Evolutionary conservation across 805 yeast species (phyloP).

Genomic region (Saccharomycopsis babjevae): DNA sequence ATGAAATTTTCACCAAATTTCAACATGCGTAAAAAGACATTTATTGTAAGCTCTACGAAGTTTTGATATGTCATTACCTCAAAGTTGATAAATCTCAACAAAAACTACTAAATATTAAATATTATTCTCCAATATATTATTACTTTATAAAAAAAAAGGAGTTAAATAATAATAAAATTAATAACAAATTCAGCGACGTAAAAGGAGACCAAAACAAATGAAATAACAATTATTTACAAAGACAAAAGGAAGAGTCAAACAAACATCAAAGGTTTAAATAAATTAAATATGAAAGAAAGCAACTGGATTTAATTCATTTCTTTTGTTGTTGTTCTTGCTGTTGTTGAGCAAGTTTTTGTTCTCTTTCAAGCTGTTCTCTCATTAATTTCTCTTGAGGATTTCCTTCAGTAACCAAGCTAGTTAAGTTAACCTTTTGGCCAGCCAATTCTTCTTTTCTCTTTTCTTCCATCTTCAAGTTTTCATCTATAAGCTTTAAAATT

Average conservation of each 20-base stretch:
- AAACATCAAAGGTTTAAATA: background rate
- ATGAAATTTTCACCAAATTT: background rate
- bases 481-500: conserved; percentile 56
- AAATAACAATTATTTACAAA: background rate
- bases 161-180: background rate
- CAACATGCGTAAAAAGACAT: background rate
- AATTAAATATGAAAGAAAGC: background rate
- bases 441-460: conserved; percentile 54
- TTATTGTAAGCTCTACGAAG: background rate
- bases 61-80: too few species aligned
- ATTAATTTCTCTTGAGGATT: conserved; percentile 8
- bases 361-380: conserved; percentile 2
- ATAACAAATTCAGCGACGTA: background rate
- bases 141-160: background rate
- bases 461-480: conserved; percentile 42
- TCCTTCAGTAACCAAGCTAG: conserved; percentile 57
- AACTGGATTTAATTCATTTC: background rate
- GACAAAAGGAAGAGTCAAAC: background rate
- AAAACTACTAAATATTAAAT: background rate
- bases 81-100: background rate
- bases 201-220: background rate
- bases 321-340: background rate
- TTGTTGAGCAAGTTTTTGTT: background rate
- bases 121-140: background rate
- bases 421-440: conserved; percentile 56